These are phyloP conservation scores for Phytomonas sp. DNA, from an alignment of 208 protist genomes.

Conservation along the genomic window DNA sequence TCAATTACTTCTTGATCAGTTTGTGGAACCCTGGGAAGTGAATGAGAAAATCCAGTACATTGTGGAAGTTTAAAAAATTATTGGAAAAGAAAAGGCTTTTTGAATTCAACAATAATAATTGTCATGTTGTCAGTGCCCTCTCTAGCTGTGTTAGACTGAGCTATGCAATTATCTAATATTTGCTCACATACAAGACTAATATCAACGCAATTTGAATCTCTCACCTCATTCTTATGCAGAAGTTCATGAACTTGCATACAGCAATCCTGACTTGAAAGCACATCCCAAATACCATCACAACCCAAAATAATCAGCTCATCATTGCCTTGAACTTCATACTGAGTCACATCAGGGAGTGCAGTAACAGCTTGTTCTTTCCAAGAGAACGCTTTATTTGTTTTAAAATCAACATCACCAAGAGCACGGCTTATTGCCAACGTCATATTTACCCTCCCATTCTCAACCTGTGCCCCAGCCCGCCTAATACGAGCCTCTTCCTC, in stretches of 20 bases:
- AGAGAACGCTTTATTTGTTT: slow-evolving; percentile 36
- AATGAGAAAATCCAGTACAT: not conserved
- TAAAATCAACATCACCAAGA: slow-evolving; percentile 92
- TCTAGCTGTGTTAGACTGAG: slow-evolving; percentile 34
- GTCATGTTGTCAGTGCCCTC: slow-evolving; percentile 86
- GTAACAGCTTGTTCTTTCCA: slow-evolving; percentile 77
- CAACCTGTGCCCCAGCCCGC: slow-evolving; percentile 72
- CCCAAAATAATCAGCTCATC: slow-evolving; percentile 89
- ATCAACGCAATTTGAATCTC: slow-evolving; percentile 23
- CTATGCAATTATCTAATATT: slow-evolving; percentile 67
- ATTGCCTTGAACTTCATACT: slow-evolving; percentile 19
- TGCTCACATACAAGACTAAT: slow-evolving; percentile 73
- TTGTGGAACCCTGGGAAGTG: not conserved
- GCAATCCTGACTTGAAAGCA: slow-evolving; percentile 73
- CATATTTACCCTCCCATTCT: slow-evolving; percentile 88
- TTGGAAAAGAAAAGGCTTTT: slow-evolving; percentile 49
- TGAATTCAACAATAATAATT: slow-evolving; percentile 84
- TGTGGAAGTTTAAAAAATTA: not conserved
- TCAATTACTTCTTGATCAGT: not conserved
- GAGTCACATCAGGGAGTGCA: slow-evolving; percentile 63
- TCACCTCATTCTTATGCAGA: slow-evolving; percentile 22
- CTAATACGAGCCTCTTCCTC: slow-evolving; percentile 77
- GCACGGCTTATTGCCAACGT: slow-evolving; percentile 89
- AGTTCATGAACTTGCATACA: slow-evolving; percentile 43
- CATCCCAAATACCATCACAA: slow-evolving; percentile 93